Evolutionary conservation across 352 stramenopile species (phyloP), one percentile per base, ranked within the genome.

Genomic region (Plasmopara muralis): DNA sequence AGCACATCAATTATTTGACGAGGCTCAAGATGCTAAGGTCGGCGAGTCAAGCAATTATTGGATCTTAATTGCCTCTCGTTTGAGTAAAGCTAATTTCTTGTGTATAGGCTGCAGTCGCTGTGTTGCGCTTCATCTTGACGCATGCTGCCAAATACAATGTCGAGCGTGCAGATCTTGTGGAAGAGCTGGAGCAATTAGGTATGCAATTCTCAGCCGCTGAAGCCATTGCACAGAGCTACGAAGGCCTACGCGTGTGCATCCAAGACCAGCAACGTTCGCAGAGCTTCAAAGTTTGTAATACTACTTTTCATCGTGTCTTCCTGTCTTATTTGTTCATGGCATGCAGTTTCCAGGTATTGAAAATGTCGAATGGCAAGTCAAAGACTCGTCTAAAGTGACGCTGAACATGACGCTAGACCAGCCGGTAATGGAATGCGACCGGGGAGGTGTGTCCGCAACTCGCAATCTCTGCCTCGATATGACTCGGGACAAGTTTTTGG

Each of bases 141-240:
- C 68, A 83, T 16, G 55, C 67, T 15, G 66, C 70, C 42, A 85
- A 80, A 42, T 80, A 79, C 49, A 62, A 83, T 30, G 30, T 59
- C 1, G 51, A 59, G 1, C 41, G 56, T 20, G 31, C 25, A 16
- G 74, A 85, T 16, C 56, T 85, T 9, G 43, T 56, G 4, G 41
- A 72, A 15, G 74, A 85, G 52, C 56, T 85, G 38, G 62, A 74
- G 15, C 74, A 85, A 52, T 31, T 85, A 7, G 74, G 74, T 16
- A 49, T 72, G 58, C 47, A 63, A 6, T 43, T 59, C 14, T 15
- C 18, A 5, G 41, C 40, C 9, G 62, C 58, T 6, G 48, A 59
- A 10, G 50, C 18, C 16, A 62, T 81, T 30, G 65, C 61, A 10
- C 47, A 63, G 34, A 70, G 62, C 34, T 81, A 74, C 33, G 62